These are phyloP conservation scores for Paecilomyces niveus DNA, from an alignment of 2,329 filamentous ascomycete species.

Conservation along the genomic window DNA sequence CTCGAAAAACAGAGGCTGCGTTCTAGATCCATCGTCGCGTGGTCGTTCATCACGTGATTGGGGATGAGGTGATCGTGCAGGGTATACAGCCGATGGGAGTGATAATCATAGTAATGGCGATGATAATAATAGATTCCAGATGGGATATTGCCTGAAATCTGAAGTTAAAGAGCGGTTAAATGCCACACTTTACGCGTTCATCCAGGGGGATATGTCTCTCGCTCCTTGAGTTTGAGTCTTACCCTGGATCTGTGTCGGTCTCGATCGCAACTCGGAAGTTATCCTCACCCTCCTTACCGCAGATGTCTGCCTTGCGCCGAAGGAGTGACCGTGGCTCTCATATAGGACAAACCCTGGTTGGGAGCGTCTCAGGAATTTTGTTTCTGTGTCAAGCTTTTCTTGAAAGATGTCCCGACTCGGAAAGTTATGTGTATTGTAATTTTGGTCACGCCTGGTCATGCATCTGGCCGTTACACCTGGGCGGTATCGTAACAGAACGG, in stretches of 20 bases:
- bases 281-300: neutral
- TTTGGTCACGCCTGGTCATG: neutral
- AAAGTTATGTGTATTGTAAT: neutral
- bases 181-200: neutral
- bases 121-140: neutral
- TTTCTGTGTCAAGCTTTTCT: neutral
- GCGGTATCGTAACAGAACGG: neutral
- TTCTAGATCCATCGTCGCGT: neutral
- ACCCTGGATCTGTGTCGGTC: neutral
- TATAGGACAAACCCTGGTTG: neutral
- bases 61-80: neutral
- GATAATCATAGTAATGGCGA: neutral
- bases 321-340: neutral
- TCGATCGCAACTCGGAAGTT: neutral
- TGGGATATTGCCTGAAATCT: neutral
- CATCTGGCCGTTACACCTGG: neutral
- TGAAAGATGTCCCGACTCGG: neutral
- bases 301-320: neutral
- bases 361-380: neutral
- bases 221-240: neutral
- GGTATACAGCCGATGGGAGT: neutral
- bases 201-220: neutral
- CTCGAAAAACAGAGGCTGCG: neutral
- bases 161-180: neutral
- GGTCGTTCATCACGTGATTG: neutral